Conservation (phyloP, 2,329 filamentous ascomycete species). For the Neopestalotiopsis rosae region DNA sequence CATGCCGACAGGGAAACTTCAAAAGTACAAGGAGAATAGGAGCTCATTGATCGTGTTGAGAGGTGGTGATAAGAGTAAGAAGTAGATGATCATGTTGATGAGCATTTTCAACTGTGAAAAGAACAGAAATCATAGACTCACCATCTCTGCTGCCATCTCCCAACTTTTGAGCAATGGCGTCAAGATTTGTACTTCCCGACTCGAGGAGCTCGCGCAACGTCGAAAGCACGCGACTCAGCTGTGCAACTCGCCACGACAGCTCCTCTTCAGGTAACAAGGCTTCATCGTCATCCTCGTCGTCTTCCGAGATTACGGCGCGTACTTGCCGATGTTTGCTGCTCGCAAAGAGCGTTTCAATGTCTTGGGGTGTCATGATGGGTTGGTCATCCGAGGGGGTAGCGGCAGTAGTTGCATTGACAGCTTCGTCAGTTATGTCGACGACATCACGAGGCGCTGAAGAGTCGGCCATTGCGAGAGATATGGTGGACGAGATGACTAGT, state of each 20-base stretch:
- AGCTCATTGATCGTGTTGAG: not conserved
- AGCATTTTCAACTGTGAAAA: not conserved
- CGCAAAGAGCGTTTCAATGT: slow-evolving; percentile 43
- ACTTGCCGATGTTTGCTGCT: slow-evolving; percentile 32
- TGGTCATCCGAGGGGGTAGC: not conserved
- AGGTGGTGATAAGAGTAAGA: not conserved
- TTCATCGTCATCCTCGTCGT: slow-evolving; percentile 36
- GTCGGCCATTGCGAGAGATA: not conserved
- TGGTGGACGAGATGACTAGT: not conserved
- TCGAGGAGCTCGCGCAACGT: slow-evolving; percentile 47
- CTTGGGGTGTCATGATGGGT: slow-evolving; percentile 39
- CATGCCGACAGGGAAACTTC: not conserved
- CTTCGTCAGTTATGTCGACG: not conserved
- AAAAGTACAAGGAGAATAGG: not conserved
- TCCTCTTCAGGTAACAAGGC: slow-evolving; percentile 22
- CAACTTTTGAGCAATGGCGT: slow-evolving; percentile 54
- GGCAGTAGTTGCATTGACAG: not conserved
- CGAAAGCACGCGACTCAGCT: slow-evolving; percentile 44
- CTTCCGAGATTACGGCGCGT: slow-evolving; percentile 30
- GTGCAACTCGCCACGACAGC: slow-evolving; percentile 24
- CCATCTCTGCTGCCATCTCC: slow-evolving; percentile 62
- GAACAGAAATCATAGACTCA: slow-evolving; percentile 38
- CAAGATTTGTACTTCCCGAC: slow-evolving; percentile 46
- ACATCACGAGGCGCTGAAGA: not conserved
- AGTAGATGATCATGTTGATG: not conserved